phyloP scores from a whole-genome alignment of 1,284 basidiomycete genomes.

The Pterula multifida region DNA sequence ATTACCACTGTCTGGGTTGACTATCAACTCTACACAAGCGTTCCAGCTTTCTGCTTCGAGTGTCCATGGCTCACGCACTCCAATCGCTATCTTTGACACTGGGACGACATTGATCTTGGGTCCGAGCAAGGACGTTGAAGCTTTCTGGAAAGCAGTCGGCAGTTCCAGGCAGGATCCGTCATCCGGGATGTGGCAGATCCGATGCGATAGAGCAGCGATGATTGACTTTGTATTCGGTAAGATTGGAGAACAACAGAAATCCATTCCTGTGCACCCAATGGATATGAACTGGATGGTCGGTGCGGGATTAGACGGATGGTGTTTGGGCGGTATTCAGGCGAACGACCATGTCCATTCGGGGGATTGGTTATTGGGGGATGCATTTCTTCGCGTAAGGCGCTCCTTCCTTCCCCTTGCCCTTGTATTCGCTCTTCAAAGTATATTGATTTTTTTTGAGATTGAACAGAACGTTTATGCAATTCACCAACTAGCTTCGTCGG shows the following conservation, averaged over 20 bases:
- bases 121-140: slow-evolving; percentile 34
- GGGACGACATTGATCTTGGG: slow-evolving; percentile 48
- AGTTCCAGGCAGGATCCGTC: slow-evolving; percentile 24
- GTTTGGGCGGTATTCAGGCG: slow-evolving; percentile 43
- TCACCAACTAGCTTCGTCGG: slow-evolving; percentile 31
- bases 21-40: slow-evolving; percentile 25
- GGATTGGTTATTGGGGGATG: slow-evolving; percentile 50
- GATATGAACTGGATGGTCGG: slow-evolving; percentile 41
- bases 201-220: slow-evolving; percentile 33
- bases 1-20: slow-evolving; percentile 31
- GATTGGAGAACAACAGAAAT: slow-evolving; percentile 20
- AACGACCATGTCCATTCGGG: slow-evolving; percentile 50
- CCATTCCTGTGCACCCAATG: slow-evolving; percentile 34
- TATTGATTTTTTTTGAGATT: neutral
- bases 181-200: slow-evolving; percentile 36
- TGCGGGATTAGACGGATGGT: slow-evolving; percentile 31
- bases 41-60: slow-evolving; percentile 33
- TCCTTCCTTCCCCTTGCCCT: neutral
- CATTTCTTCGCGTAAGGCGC: slow-evolving; percentile 37
- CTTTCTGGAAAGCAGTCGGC: slow-evolving; percentile 36
- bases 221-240: slow-evolving; percentile 37
- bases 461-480: slow-evolving; percentile 41
- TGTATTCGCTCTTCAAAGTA: neutral
- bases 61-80: slow-evolving; percentile 26
- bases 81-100: slow-evolving; percentile 44